phyloP scores from a whole-genome alignment of 2,329 filamentous ascomycete genomes.

The Talaromyces sp. region DNA sequence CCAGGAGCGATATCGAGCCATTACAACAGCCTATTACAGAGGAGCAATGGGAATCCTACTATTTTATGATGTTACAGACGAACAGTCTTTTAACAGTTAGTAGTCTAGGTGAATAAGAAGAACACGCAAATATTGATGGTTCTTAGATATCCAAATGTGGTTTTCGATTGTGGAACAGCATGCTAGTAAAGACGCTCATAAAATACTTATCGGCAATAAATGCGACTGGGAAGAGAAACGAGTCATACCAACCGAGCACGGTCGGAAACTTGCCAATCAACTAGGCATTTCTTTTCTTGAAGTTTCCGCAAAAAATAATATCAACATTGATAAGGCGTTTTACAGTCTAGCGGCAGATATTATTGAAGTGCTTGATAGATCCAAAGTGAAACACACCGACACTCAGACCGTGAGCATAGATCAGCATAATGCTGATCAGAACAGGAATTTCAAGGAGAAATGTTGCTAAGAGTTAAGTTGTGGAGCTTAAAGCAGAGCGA shows the following conservation, averaged over 20 bases:
- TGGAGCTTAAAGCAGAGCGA: neutral
- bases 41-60: conserved; percentile 97
- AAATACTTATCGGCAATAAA: conserved; percentile 99
- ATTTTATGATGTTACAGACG: conserved; percentile 97
- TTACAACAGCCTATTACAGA: conserved; percentile 97
- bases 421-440: conserved; percentile 50
- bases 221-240: conserved; percentile 99
- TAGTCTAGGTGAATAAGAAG: conserved; percentile 17
- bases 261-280: conserved; percentile 89
- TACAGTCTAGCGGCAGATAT: conserved; percentile 93
- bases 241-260: conserved; percentile 85
- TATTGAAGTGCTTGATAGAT: conserved; percentile 96
- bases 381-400: conserved; percentile 65
- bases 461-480: conserved; percentile 60
- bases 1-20: conserved; percentile 96
- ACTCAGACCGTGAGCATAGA: conserved; percentile 64
- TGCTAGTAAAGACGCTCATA: conserved; percentile 97
- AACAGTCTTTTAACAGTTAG: conserved; percentile 91
- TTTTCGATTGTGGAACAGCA: conserved; percentile 99
- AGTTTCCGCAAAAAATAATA: conserved; percentile 97
- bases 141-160: conserved; percentile 93
- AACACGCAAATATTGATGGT: neutral
- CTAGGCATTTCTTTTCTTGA: conserved; percentile 97
- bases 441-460: conserved; percentile 57
- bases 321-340: conserved; percentile 99